phyloP scores from a whole-genome alignment of 441 rosid genomes.

The Erysimum pusillum region DNA sequence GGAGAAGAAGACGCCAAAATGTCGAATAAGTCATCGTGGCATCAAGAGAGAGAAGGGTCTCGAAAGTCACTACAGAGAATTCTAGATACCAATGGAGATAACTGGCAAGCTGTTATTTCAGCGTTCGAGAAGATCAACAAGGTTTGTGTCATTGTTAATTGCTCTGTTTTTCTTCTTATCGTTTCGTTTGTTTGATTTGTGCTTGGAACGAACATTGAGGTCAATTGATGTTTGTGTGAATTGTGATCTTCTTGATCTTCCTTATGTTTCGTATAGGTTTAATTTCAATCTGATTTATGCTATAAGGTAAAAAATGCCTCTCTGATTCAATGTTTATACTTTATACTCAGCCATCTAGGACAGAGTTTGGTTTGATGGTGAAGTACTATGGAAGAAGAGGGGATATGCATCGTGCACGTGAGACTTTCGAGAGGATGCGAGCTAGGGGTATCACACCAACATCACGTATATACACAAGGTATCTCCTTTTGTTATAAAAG shows the following conservation, averaged over 20 bases:
- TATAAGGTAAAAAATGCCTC: not conserved
- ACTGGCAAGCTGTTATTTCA: conserved; percentile 91
- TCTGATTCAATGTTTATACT: conserved; percentile 22
- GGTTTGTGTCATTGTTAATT: conserved; percentile 53
- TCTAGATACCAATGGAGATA: conserved; percentile 75
- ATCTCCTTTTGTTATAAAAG: conserved; percentile 38
- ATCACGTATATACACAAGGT: conserved; percentile 93
- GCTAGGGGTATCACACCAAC: conserved; percentile 91
- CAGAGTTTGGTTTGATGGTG: conserved; percentile 95
- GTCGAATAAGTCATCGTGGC: conserved; percentile 72
- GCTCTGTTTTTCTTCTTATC: conserved; percentile 4
- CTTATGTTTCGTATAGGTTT: not conserved
- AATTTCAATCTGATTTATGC: not conserved
- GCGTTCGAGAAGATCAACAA: conserved; percentile 85
- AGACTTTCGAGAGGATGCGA: conserved; percentile 91
- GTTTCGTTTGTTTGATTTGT: not conserved
- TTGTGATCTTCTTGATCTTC: not conserved
- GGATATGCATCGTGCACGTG: conserved; percentile 95
- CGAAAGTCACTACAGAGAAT: conserved; percentile 62
- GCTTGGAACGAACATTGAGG: not conserved
- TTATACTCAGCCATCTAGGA: conserved; percentile 85
- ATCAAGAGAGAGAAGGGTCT: conserved; percentile 80
- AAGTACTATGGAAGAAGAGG: conserved; percentile 95
- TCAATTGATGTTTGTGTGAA: not conserved
- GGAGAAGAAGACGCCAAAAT: conserved; percentile 53